A percentile compares a stretch with the other conserved stretches of the same genome.
Evolutionary conservation across 805 yeast genomes (phyloP).

Genomic region (Candida vartiovaarae): DNA sequence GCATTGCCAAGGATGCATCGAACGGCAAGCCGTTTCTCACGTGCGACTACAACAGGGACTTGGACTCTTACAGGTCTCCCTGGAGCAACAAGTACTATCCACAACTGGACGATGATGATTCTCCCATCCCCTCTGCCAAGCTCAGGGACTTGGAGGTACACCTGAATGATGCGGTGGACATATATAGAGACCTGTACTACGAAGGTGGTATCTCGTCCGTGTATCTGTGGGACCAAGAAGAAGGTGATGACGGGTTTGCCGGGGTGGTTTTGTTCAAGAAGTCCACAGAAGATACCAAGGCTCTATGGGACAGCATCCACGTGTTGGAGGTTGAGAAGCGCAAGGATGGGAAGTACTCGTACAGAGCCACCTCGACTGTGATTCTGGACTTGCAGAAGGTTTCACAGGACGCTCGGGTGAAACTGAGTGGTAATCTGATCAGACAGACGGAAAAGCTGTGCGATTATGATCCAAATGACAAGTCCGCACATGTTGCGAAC

Average conservation of each 20-base stretch:
- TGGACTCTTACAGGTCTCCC: conserved; percentile 88
- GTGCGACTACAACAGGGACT: conserved; percentile 94
- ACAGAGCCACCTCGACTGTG: conserved; percentile 81
- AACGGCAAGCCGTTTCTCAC: conserved; percentile 63
- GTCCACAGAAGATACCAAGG: conserved; percentile 34
- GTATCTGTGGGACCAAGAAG: conserved; percentile 80
- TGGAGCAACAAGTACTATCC: conserved; percentile 77
- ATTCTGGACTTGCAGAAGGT: conserved; percentile 54
- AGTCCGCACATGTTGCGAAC: conserved; percentile 60
- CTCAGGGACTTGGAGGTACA: conserved; percentile 70
- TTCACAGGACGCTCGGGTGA: conserved; percentile 31
- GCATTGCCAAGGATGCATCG: conserved; percentile 26
- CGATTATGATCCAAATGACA: conserved; percentile 4
- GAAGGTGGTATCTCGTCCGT: conserved; percentile 91
- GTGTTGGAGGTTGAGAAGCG: conserved; percentile 54
- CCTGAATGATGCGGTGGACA: conserved; percentile 87
- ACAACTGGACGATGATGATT: conserved; percentile 47
- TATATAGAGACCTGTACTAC: conserved; percentile 88
- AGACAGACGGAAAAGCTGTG: conserved; percentile 56
- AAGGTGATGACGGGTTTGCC: conserved; percentile 65
- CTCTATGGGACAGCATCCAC: conserved; percentile 85
- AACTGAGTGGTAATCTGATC: conserved; percentile 76
- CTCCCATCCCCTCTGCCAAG: conserved; percentile 62
- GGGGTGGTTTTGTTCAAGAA: conserved; percentile 88
- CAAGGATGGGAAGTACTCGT: conserved; percentile 22